Base-by-base conservation (phyloP, 2,329 filamentous ascomycete species). In the Pseudogymnoascus sp. region DNA sequence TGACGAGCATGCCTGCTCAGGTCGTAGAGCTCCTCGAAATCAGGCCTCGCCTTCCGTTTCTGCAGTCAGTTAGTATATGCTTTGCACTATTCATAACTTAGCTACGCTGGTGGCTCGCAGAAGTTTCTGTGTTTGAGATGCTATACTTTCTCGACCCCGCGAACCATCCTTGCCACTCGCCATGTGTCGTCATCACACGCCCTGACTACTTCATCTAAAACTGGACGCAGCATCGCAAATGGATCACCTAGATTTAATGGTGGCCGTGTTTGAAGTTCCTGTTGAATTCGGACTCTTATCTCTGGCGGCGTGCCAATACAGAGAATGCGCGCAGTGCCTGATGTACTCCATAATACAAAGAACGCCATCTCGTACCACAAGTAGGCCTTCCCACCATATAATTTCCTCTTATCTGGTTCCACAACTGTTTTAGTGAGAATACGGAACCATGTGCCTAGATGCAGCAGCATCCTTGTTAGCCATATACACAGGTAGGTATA, bases 131-230 rank as follows among this genome's bases (percentile, higher is more conserved):
- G 37, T 18, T 25, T 54, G 28, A 54, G 43, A 30, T 57, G 25
- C 25, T n/a, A 16, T 57, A 57, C 47, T 57, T 57, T 57, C 30
- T 57, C 47, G n/a, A 57, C 14, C 25, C 25, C n/a, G n/a, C 47
- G 47, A 34, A 57, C 30, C 32, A 14, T 12, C 25, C 32, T 34
- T 34, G n/a, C 25, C n/a, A 32, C 47, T 30, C 47, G 47, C 47
- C 47, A 30, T 11, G 30, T 34, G 25, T 16, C n/a, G 14, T 57
- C 25, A 34, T 57, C 47, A 30, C 47, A 32, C 25, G 22, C 25
- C 16, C 30, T 57, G 11, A 57, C 25, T 16, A 57, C 30, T 32
- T 57, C 47, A 25, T 57, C 47, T n/a, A 57, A 30, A 30, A 57
- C 6, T 57, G 47, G 47, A 16, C 22, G 25, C 12, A 57, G 47